These are phyloP conservation scores for Cylindrodendrum hubeiense DNA, from an alignment of 2,329 filamentous ascomycete species.

Conservation along the genomic window DNA sequence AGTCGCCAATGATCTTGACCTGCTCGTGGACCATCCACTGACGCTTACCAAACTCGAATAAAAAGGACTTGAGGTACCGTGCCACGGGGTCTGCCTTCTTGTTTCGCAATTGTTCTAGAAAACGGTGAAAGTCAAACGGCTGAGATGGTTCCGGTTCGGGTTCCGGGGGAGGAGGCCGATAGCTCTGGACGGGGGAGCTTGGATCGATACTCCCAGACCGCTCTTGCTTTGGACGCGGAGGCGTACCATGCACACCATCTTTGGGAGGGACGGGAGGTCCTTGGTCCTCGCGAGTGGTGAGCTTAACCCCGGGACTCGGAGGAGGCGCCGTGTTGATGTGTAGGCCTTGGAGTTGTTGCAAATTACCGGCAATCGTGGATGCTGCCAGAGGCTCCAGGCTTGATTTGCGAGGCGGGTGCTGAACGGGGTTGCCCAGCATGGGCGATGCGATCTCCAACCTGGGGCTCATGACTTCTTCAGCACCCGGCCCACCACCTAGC, in stretches of 20 bases:
- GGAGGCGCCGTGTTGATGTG: slow-evolving; percentile 56
- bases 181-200: slow-evolving; percentile 63
- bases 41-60: slow-evolving; percentile 94
- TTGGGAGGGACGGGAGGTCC: slow-evolving; percentile 72
- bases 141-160: slow-evolving; percentile 84
- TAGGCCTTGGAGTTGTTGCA: slow-evolving; percentile 61
- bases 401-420: slow-evolving; percentile 86
- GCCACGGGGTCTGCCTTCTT: slow-evolving; percentile 98
- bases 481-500: slow-evolving; percentile 76
- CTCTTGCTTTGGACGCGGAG: slow-evolving; percentile 54
- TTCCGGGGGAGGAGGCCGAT: slow-evolving; percentile 78
- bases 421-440: slow-evolving; percentile 73
- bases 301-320: slow-evolving; percentile 52
- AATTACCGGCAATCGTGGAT: slow-evolving; percentile 61
- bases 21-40: slow-evolving; percentile 99
- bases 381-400: slow-evolving; percentile 82
- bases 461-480: slow-evolving; percentile 93
- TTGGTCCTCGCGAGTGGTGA: slow-evolving; percentile 57
- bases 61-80: slow-evolving; percentile 92
- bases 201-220: slow-evolving; percentile 51
- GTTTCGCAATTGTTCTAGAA: slow-evolving; percentile 94
- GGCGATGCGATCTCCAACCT: slow-evolving; percentile 86
- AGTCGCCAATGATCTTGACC: slow-evolving; percentile 98
- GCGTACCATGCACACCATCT: slow-evolving; percentile 61
- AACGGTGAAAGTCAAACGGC: slow-evolving; percentile 97